phyloP scores from a whole-genome alignment of 768 basidiomycete species.

The Sutorius australiensis region DNA sequence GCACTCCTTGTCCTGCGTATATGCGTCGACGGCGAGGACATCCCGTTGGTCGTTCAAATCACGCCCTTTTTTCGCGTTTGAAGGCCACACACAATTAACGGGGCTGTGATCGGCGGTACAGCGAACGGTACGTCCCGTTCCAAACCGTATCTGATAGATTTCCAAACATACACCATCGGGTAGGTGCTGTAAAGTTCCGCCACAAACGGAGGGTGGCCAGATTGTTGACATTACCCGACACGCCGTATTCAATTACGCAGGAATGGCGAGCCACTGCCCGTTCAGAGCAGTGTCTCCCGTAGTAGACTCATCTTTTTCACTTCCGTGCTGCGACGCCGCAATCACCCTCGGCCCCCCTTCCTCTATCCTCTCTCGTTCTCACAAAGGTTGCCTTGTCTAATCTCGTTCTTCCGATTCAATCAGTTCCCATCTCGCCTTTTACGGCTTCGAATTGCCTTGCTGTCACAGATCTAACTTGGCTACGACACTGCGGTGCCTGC shows the following conservation, averaged over 20 bases:
- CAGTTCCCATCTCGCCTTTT: conserved; percentile 17
- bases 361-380: conserved; percentile 1
- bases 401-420: conserved; percentile 19
- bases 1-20: too few relatives aligned
- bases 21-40: neutral
- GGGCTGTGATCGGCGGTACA: conserved; percentile 21
- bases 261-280: conserved; percentile 19
- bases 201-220: conserved; percentile 13
- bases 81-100: neutral
- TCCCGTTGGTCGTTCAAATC: neutral
- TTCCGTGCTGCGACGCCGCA: conserved; percentile 23
- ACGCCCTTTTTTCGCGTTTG: neutral
- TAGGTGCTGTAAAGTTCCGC: conserved; percentile 14
- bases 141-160: conserved; percentile 5
- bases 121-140: conserved; percentile 3
- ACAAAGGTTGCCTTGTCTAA: conserved; percentile 18
- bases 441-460: conserved; percentile 23
- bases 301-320: conserved; percentile 10
- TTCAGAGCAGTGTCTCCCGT: conserved; percentile 17
- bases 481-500: conserved; percentile 31
- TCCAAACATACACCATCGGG: neutral
- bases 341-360: conserved; percentile 12
- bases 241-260: conserved; percentile 15
- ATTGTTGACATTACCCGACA: conserved; percentile 13
- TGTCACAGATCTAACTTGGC: conserved; percentile 29